phyloP scores from a whole-genome alignment of 2,329 filamentous ascomycete genomes.

The Hortaea sp. region DNA sequence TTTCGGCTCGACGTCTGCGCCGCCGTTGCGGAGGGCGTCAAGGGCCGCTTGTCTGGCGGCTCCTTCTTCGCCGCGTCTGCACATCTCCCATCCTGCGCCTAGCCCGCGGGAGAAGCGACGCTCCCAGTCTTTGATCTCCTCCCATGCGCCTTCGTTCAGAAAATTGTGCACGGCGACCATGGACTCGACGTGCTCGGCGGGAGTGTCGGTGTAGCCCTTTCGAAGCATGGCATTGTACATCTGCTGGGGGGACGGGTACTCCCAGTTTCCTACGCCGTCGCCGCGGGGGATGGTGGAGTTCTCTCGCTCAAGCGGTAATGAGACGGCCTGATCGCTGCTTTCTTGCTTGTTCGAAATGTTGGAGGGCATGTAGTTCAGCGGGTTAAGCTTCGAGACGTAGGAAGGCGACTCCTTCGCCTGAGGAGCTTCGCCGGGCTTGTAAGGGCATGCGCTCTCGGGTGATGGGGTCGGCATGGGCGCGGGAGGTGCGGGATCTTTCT shows the following conservation, averaged over 20 bases:
- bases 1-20: constrained; percentile 44
- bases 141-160: constrained; percentile 93
- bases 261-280: constrained; percentile 69
- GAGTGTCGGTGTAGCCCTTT: constrained; percentile 92
- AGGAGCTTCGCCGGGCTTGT: constrained; percentile 32
- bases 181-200: constrained; percentile 81
- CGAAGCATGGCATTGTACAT: constrained; percentile 98
- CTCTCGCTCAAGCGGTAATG: constrained; percentile 72
- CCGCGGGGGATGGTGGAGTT: constrained; percentile 84
- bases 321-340: constrained; percentile 60
- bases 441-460: constrained; percentile 41
- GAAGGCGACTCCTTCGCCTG: constrained; percentile 33
- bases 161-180: constrained; percentile 99
- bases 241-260: constrained; percentile 95
- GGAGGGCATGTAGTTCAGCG: constrained; percentile 92
- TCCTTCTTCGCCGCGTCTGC: constrained; percentile 24
- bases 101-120: constrained; percentile 69
- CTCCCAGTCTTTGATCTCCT: constrained; percentile 92
- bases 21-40: constrained; percentile 14
- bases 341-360: constrained; percentile 67
- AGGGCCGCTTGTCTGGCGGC: constrained; percentile 16
- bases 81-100: constrained; percentile 32
- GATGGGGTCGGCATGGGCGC: constrained; percentile 15
- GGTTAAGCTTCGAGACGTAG: constrained; percentile 57
- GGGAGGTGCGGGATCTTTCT: constrained; percentile 24